Evolutionary conservation across 306 rosid genomes (phyloP).

Genomic region (Vachellia pachyceras): DNA sequence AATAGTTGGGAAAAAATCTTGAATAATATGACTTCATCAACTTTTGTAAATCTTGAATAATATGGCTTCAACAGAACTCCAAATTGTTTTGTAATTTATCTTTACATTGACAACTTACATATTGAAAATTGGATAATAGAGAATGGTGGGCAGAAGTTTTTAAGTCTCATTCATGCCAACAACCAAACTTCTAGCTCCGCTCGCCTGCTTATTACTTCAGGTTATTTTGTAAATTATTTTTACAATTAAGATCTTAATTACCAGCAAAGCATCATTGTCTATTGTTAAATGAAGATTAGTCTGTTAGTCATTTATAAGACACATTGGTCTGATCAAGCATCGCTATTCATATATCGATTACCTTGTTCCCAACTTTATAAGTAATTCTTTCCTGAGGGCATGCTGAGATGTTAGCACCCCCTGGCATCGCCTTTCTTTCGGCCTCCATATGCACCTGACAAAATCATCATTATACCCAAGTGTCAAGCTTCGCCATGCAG

Average conservation of each 20-base stretch:
- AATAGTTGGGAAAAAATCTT: no score
- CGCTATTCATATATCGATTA: conserved; percentile 36
- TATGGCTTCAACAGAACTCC: no score
- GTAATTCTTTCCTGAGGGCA: conserved; percentile 74
- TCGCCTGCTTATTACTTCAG: conserved; percentile 12
- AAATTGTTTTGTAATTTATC: no score
- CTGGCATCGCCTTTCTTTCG: conserved; percentile 77
- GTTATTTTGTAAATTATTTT: conserved; percentile 21
- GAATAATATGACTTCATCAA: no score
- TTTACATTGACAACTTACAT: no score
- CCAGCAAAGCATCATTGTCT: conserved; percentile 1
- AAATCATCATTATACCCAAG: conserved; percentile 32
- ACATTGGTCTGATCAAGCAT: conserved; percentile 17
- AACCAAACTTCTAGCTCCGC: conserved; percentile 7
- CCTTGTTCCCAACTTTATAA: conserved; percentile 92
- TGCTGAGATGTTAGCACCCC: conserved; percentile 50
- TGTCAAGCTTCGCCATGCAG: conserved; percentile 37
- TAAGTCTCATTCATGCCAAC: background rate
- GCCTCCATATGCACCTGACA: conserved; percentile 95
- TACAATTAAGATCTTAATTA: background rate
- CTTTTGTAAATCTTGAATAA: no score
- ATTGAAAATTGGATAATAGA: no score
- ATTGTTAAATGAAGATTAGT: conserved; percentile 13
- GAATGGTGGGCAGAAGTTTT: background rate
- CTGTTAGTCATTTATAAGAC: background rate